Conservation (phyloP, 2,329 filamentous ascomycete genomes). For the Trichoderma koningii region DNA sequence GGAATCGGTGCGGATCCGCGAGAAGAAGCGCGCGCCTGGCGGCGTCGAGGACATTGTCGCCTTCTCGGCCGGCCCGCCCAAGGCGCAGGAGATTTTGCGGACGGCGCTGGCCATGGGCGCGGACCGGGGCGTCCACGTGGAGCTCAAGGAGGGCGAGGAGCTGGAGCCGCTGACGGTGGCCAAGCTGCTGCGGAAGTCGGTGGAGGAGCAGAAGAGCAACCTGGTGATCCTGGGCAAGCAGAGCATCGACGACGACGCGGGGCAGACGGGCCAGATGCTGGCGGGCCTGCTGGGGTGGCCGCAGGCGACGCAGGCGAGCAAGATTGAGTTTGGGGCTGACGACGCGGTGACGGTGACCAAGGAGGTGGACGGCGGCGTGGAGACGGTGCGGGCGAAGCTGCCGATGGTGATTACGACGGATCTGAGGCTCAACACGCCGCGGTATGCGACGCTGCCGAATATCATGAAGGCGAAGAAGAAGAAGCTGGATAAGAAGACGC, state of each 20-base stretch:
- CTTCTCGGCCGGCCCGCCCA: slow-evolving; percentile 83
- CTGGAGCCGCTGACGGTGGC: slow-evolving; percentile 90
- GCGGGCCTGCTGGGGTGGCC: slow-evolving; percentile 89
- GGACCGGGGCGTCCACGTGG: slow-evolving; percentile 86
- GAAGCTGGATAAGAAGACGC: slow-evolving; percentile 87
- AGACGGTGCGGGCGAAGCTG: slow-evolving; percentile 82
- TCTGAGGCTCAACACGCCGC: slow-evolving; percentile 88
- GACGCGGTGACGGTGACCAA: slow-evolving; percentile 76
- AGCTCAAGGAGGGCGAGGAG: slow-evolving; percentile 71
- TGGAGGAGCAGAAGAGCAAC: slow-evolving; percentile 83
- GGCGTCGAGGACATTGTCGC: slow-evolving; percentile 91
- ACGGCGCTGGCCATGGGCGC: slow-evolving; percentile 99
- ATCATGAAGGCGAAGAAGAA: slow-evolving; percentile 99
- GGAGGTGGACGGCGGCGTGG: slow-evolving; percentile 93
- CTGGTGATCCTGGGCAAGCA: slow-evolving; percentile 95
- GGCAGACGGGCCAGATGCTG: slow-evolving; percentile 97
- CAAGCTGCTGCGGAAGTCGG: slow-evolving; percentile 80
- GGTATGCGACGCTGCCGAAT: slow-evolving; percentile 93
- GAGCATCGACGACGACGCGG: slow-evolving; percentile 94
- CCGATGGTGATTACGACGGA: slow-evolving; percentile 96
- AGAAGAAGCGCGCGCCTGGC: slow-evolving; percentile 71
- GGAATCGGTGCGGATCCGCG: slow-evolving; percentile 91
- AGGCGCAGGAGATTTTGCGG: slow-evolving; percentile 83
- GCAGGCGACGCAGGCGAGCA: slow-evolving; percentile 90
- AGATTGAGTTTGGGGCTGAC: slow-evolving; percentile 72